A percentile compares a stretch with the other conserved stretches of the same genome.
Conservation (phyloP, 2,329 filamentous ascomycete genomes). For the Nothopassalora personata region DNA sequence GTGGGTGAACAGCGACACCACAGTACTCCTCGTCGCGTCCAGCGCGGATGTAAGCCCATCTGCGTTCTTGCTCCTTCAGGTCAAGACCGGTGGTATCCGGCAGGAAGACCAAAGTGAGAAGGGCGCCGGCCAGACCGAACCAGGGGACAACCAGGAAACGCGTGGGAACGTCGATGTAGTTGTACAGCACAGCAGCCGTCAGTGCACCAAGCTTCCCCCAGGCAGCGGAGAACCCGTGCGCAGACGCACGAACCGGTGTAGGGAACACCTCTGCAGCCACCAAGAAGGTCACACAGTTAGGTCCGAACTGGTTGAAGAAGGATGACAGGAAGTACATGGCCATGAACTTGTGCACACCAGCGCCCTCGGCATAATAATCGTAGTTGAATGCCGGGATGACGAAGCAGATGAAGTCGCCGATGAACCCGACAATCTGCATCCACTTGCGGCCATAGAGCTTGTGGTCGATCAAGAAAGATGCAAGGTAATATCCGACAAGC, state of each 20-base stretch:
- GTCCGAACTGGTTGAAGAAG: conserved; percentile 99
- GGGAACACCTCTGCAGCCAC: conserved; percentile 96
- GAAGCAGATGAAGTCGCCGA: conserved; percentile 91
- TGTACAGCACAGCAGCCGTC: conserved; percentile 82
- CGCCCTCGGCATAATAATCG: conserved; percentile 68
- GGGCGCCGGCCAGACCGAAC: conserved; percentile 84
- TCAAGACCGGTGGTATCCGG: conserved; percentile 97
- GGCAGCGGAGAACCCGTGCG: conserved; percentile 91
- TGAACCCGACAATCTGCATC: conserved; percentile 93
- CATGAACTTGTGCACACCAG: conserved; percentile 82
- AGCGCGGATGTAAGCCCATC: conserved; percentile 79
- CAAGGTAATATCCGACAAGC: conserved; percentile 82
- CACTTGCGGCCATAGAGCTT: conserved; percentile 93
- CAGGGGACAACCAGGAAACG: conserved; percentile 93
- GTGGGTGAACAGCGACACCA: conserved; percentile 83
- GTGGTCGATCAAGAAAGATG: conserved; percentile 86
- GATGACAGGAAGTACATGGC: conserved; percentile 97
- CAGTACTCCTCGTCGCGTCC: conserved; percentile 80
- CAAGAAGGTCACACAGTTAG: conserved; percentile 94
- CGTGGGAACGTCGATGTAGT: conserved; percentile 79
- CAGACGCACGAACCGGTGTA: conserved; percentile 84
- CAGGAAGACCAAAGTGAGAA: conserved; percentile 78
- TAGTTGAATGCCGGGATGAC: conserved; percentile 85
- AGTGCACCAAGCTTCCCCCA: conserved; percentile 85
- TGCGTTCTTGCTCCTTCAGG: conserved; percentile 92